Conservation (phyloP, 768 basidiomycete genomes). For the Rhodocollybia butyracea region DNA sequence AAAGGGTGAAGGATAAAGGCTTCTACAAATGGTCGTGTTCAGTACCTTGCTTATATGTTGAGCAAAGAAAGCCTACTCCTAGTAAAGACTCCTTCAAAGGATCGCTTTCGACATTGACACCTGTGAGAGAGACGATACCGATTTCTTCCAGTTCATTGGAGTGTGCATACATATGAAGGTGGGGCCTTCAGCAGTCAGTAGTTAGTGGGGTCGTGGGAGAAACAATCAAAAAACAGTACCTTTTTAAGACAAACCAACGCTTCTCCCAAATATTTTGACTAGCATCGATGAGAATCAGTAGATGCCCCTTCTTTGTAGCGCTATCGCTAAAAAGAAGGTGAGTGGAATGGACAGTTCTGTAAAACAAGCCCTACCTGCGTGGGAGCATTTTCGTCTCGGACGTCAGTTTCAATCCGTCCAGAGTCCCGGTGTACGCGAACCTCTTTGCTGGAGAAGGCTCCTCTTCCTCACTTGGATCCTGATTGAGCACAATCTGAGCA, state of each 20-base stretch:
- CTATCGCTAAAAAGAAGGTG: constrained; percentile 53
- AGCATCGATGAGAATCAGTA: constrained; percentile 80
- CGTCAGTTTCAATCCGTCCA: constrained; percentile 62
- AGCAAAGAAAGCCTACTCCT: constrained; percentile 54
- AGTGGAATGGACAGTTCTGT: neutral
- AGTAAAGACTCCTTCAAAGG: constrained; percentile 85
- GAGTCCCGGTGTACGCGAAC: constrained; percentile 32
- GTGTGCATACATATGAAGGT: constrained; percentile 83
- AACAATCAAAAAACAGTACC: constrained; percentile 41
- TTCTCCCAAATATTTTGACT: constrained; percentile 77
- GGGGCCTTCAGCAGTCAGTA: constrained; percentile 55
- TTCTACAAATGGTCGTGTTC: constrained; percentile 43
- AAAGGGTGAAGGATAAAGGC: constrained; percentile 84
- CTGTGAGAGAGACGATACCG: constrained; percentile 76
- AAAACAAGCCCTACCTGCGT: constrained; percentile 49
- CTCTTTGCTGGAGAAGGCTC: constrained; percentile 29
- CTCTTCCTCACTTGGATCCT: constrained; percentile 62
- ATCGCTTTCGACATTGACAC: constrained; percentile 83
- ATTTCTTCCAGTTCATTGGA: constrained; percentile 83
- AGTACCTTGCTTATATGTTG: neutral
- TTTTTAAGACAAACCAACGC: constrained; percentile 82
- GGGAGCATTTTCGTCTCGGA: constrained; percentile 72
- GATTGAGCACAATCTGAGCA: constrained; percentile 71
- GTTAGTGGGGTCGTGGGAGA: constrained; percentile 3
- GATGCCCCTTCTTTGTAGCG: constrained; percentile 80